Evolutionary conservation across 2,329 filamentous ascomycete genomes (phyloP).

Genomic region (Exophiala alcalophila): DNA sequence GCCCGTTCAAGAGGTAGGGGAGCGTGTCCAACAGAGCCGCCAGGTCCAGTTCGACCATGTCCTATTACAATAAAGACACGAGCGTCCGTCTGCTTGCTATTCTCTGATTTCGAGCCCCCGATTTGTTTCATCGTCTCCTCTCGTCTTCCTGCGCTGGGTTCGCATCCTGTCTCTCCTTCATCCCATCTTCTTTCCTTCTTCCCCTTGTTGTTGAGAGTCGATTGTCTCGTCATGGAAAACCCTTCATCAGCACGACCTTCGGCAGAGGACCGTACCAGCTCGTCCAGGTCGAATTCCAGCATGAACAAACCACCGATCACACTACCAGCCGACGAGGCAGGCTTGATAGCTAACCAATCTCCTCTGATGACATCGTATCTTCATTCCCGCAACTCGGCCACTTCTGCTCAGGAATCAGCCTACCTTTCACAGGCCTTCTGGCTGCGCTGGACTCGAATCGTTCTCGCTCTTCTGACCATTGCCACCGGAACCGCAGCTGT

Average conservation of each 20-base stretch:
- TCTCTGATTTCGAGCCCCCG: too few relatives aligned
- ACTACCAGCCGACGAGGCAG: constrained; percentile 18
- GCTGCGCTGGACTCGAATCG: constrained; percentile 37
- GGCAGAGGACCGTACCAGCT: constrained; percentile 5
- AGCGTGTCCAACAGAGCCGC: too few relatives aligned
- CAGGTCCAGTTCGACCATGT: too few relatives aligned
- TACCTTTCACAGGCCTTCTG: constrained; percentile 22
- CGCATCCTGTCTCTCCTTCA: constrained; percentile 1
- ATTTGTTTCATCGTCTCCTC: too few relatives aligned
- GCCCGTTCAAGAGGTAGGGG: too few relatives aligned
- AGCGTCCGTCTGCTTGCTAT: too few relatives aligned
- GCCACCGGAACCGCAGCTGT: constrained; percentile 34
- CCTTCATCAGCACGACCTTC: constrained; percentile 10
- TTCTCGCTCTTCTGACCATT: constrained; percentile 36
- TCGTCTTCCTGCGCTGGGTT: constrained; percentile 7
- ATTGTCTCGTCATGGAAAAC: constrained; percentile 10
- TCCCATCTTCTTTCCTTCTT: constrained; percentile 1
- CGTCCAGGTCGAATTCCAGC: constrained; percentile 10
- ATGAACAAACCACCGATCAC: constrained; percentile 14
- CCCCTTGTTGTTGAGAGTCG: neutral
- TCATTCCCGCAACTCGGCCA: constrained; percentile 27
- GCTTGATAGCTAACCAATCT: constrained; percentile 14
- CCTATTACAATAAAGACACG: too few relatives aligned
- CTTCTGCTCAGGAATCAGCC: constrained; percentile 23
- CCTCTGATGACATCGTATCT: constrained; percentile 27